Conservation (phyloP, 805 yeast genomes). For the Monosporozyma unispora region DNA sequence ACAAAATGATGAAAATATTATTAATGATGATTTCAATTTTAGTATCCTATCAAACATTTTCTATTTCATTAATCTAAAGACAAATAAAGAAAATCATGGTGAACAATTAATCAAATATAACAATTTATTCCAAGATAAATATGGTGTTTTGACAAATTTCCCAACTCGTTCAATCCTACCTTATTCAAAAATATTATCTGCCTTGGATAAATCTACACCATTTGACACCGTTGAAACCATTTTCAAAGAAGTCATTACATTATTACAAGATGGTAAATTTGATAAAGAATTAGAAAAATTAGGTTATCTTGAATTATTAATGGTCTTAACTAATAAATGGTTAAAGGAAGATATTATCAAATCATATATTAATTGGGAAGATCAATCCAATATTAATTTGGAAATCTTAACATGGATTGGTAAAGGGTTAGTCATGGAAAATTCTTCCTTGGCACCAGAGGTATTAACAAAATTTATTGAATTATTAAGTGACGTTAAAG, state of each 20-base stretch:
- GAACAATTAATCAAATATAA: slow-evolving; percentile 33
- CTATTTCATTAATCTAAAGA: slow-evolving; percentile 30
- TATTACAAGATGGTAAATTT: not conserved
- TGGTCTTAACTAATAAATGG: slow-evolving; percentile 26
- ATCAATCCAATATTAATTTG: slow-evolving; percentile 26
- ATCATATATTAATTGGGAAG: slow-evolving; percentile 10
- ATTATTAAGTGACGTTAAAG: slow-evolving; percentile 28
- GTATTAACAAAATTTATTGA: slow-evolving; percentile 31
- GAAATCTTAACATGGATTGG: slow-evolving; percentile 62
- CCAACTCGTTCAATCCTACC: slow-evolving; percentile 31
- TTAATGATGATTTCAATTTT: slow-evolving; percentile 21
- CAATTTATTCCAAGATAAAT: slow-evolving; percentile 30
- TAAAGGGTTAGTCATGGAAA: slow-evolving; percentile 58
- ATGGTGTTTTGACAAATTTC: slow-evolving; percentile 8
- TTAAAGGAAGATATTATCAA: slow-evolving; percentile 10
- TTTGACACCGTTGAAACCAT: slow-evolving; percentile 16
- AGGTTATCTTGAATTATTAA: slow-evolving; percentile 23
- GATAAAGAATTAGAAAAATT: slow-evolving; percentile 13
- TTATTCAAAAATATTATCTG: slow-evolving; percentile 41
- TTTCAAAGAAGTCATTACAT: slow-evolving; percentile 4
- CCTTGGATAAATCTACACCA: slow-evolving; percentile 36
- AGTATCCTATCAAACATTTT: slow-evolving; percentile 27
- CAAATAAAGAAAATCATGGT: slow-evolving; percentile 34
- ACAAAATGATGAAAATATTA: slow-evolving; percentile 6
- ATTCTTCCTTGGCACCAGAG: slow-evolving; percentile 34